phyloP scores from a whole-genome alignment of 305 asterid species.

The Fraxinus platypoda region DNA sequence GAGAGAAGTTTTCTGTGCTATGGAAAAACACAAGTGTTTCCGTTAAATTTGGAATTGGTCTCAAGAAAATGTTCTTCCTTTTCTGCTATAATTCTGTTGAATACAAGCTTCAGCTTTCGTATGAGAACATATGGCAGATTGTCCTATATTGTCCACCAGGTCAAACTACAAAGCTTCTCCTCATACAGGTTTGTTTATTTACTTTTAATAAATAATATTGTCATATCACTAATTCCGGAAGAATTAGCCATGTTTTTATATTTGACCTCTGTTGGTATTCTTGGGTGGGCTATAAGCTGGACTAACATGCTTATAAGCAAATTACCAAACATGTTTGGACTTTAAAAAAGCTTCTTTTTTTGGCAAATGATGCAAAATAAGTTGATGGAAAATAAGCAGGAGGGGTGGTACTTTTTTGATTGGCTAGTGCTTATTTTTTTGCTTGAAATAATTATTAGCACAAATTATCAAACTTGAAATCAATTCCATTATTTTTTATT shows the following conservation, averaged over 20 bases:
- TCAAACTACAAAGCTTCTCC: constrained; percentile 38
- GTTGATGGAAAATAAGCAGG: background rate
- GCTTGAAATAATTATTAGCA: background rate
- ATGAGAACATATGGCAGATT: constrained; percentile 67
- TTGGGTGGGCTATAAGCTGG: background rate
- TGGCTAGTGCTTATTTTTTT: background rate
- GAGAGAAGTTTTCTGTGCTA: constrained; percentile 48
- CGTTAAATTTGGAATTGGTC: constrained; percentile 54
- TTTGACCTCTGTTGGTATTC: background rate
- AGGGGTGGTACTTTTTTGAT: background rate
- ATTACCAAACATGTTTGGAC: background rate
- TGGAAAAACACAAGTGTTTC: constrained; percentile 39
- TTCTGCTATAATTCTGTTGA: constrained; percentile 24
- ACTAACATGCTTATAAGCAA: background rate
- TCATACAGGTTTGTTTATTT: constrained; percentile 59
- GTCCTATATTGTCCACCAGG: constrained; percentile 37
- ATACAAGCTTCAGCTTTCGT: constrained; percentile 66
- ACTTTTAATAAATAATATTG: background rate
- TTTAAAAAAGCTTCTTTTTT: background rate
- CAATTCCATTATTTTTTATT: background rate
- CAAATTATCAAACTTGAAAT: background rate
- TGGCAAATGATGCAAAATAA: background rate
- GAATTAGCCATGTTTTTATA: background rate
- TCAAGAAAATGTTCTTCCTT: constrained; percentile 48
- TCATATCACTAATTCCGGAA: background rate